These are phyloP conservation scores for Aspergillus versicolor DNA, from an alignment of 2,329 filamentous ascomycete genomes.

Conservation along the genomic window DNA sequence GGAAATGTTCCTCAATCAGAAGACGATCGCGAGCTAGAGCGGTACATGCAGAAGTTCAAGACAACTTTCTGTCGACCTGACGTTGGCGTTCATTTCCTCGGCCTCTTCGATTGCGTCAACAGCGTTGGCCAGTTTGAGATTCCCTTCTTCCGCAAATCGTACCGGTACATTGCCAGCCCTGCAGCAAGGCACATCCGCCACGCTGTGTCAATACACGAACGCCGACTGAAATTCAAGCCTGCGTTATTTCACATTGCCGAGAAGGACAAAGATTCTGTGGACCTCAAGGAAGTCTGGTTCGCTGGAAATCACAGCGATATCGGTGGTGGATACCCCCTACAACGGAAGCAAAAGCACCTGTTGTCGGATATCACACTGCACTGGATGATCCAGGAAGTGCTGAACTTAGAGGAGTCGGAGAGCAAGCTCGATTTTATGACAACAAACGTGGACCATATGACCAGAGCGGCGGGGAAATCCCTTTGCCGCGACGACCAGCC, in stretches of 20 bases:
- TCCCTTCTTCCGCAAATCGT: conserved; percentile 30
- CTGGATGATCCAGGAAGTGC: conserved; percentile 55
- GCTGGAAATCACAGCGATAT: conserved; percentile 56
- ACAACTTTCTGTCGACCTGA: conserved; percentile 50
- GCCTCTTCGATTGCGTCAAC: conserved; percentile 57
- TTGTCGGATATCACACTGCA: conserved; percentile 53
- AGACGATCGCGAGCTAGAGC: conserved; percentile 18
- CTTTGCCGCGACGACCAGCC: conserved; percentile 15
- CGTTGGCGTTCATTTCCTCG: conserved; percentile 54
- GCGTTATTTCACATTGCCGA: conserved; percentile 41
- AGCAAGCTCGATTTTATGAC: conserved; percentile 24
- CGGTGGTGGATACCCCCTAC: conserved; percentile 53
- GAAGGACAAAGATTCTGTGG: conserved; percentile 32
- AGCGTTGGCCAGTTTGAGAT: conserved; percentile 38
- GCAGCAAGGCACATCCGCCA: conserved; percentile 52
- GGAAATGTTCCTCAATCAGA: conserved; percentile 23
- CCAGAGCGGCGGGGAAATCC: conserved; percentile 10
- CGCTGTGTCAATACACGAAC: conserved; percentile 55
- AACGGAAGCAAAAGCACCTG: conserved; percentile 25
- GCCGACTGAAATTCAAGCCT: conserved; percentile 56
- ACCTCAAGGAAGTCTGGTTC: conserved; percentile 57
- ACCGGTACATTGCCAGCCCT: conserved; percentile 37
- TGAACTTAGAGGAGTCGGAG: conserved; percentile 20
- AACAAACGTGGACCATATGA: conserved; percentile 15
- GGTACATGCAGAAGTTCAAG: conserved; percentile 46